phyloP scores from a whole-genome alignment of 768 basidiomycete genomes.

The Floccularia luteovirens region DNA sequence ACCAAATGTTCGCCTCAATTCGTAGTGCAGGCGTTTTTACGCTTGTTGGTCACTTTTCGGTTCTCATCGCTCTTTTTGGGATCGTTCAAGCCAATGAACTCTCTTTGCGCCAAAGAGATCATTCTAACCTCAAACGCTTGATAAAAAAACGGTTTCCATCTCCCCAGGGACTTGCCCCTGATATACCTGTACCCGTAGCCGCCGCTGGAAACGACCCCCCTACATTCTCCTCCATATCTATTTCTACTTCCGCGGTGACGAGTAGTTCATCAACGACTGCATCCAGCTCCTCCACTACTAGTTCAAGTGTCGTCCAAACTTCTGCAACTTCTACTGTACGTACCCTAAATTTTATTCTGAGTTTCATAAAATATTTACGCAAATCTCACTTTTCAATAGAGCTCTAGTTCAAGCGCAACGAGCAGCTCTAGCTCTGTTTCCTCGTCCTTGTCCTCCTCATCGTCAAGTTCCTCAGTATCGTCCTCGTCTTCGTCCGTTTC shows the following conservation, averaged over 20 bases:
- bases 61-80: constrained; percentile 42
- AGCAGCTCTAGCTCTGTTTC: constrained; percentile 1
- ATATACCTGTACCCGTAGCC: constrained; percentile 16
- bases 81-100: constrained; percentile 38
- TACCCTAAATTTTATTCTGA: neutral
- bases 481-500: constrained; percentile 8
- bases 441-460: constrained; percentile 8
- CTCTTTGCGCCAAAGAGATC: constrained; percentile 41
- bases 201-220: constrained; percentile 23
- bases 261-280: neutral
- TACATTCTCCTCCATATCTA: constrained; percentile 1
- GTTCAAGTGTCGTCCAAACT: neutral
- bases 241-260: constrained; percentile 7
- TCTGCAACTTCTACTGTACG: neutral
- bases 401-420: too few relatives aligned
- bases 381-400: neutral
- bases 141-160: constrained; percentile 55
- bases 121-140: constrained; percentile 54
- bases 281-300: neutral
- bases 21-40: constrained; percentile 43
- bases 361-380: too few relatives aligned
- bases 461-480: constrained; percentile 7
- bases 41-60: constrained; percentile 53
- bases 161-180: constrained; percentile 10
- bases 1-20: constrained; percentile 48